Evolutionary conservation across 352 stramenopile genomes (phyloP), one percentile per base, ranked within the genome.

Genomic region (Globisporangium cylindrosporum): DNA sequence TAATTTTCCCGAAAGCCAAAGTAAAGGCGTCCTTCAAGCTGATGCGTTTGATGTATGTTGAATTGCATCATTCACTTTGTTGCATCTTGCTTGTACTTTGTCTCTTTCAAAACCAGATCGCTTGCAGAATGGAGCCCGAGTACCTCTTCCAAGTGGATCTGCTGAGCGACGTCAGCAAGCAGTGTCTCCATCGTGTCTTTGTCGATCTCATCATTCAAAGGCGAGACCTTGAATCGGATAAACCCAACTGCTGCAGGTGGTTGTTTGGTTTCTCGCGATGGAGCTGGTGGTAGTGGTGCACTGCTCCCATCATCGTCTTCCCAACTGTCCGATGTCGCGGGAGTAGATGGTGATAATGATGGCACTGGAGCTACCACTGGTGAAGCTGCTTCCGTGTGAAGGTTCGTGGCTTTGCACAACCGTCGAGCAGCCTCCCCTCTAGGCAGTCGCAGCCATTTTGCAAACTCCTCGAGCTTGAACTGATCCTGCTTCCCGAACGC

Each of bases 401-500:
- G 63, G 54, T 87, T 82, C 62, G 90, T 66, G 7, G 68, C 75
- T 1, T 62, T 32, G n/a, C 82, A 90, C 8, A 92, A 53, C 15
- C 34, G 48, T 8, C 69, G 62, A 34, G 73, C 74, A n/a, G 73
- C 55, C 14, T 70, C 60, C 51, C 71, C 25, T 0, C 59, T 48
- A 8, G 62, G 36, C 5, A 88, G 59, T 7, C 24, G 22, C 41
- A 88, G 59, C 72, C 68, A 84, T 20, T 54, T 32, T 1, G 73
- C 75, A 9, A 93, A 48, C 51, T 85, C 71, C 43, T 77, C 65
- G 1, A 91, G 55, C 4, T 64, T 41, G 41, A 93, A 82, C 12
- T 75, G 73, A 49, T 92, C 79, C 20, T 85, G 79, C 41, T 91
- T 93, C 51, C 77, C 75, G 15, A 81, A 83, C 14, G 78, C 72